phyloP scores from a whole-genome alignment of 495 filamentous ascomycete species.

The Penicillium salamii region DNA sequence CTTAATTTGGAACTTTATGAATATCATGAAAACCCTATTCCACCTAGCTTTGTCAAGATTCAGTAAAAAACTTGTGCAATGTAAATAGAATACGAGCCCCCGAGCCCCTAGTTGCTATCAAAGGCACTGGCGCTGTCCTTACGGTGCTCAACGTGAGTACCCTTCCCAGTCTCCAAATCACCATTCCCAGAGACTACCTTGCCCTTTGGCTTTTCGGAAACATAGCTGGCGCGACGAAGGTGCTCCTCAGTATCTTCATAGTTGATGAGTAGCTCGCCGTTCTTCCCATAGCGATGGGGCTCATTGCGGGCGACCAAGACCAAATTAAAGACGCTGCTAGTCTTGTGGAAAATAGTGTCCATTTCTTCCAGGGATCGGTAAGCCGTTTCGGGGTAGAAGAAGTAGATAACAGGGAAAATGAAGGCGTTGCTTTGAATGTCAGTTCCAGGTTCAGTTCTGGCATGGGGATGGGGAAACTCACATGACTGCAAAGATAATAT shows the following conservation, averaged over 20 bases:
- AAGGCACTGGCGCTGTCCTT: constrained; percentile 8
- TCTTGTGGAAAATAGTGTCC: constrained; percentile 68
- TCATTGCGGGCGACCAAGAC: constrained; percentile 56
- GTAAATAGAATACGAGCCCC: too few species aligned
- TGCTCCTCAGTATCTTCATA: constrained; percentile 54
- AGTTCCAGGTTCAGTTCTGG: neutral
- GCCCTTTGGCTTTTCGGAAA: constrained; percentile 25
- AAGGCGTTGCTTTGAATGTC: constrained; percentile 53
- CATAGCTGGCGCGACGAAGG: constrained; percentile 26
- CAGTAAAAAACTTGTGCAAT: too few species aligned
- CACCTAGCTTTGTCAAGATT: too few species aligned
- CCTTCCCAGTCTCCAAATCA: constrained; percentile 27
- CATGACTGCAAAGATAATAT: constrained; percentile 77
- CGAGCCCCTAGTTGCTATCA: constrained; percentile 6
- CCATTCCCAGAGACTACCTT: constrained; percentile 7
- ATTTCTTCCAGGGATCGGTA: constrained; percentile 72
- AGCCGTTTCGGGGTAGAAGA: constrained; percentile 76
- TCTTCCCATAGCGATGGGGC: constrained; percentile 64
- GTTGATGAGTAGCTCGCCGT: constrained; percentile 61
- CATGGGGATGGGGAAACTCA: constrained; percentile 25
- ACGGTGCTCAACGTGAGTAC: constrained; percentile 18
- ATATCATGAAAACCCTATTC: too few species aligned
- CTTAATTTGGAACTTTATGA: too few species aligned
- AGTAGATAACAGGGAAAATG: constrained; percentile 67
- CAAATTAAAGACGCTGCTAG: constrained; percentile 47